Evolutionary conservation across 2,329 filamentous ascomycete species (phyloP).

Genomic region (Ascochyta fabae): DNA sequence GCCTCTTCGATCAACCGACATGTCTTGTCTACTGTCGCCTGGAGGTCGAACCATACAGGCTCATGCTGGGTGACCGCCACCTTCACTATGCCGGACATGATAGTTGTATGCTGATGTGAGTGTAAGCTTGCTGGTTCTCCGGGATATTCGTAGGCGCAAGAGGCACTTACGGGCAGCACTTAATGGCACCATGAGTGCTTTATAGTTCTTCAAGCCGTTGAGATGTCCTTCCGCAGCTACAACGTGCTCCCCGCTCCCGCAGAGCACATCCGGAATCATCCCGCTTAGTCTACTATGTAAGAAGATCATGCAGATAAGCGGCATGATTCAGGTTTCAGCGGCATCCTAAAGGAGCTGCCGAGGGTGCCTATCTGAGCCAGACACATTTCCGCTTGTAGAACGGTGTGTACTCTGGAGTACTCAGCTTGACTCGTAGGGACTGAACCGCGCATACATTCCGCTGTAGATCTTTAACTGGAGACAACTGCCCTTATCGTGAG

Average conservation of each 20-base stretch:
- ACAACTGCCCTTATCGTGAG: not conserved
- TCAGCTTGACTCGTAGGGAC: not conserved
- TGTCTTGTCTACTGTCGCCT: slow-evolving; percentile 62
- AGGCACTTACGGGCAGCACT: not conserved
- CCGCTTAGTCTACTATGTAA: not conserved
- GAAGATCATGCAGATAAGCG: not conserved
- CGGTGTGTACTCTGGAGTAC: not conserved
- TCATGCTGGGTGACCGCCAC: slow-evolving; percentile 65
- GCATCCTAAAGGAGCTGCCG: not conserved
- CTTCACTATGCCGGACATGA: slow-evolving; percentile 13
- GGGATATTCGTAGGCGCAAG: too few relatives aligned
- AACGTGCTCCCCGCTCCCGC: not conserved
- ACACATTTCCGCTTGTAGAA: not conserved
- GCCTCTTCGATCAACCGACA: slow-evolving; percentile 64
- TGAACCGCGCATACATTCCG: slow-evolving; percentile 4
- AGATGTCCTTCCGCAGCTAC: not conserved
- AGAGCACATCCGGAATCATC: not conserved
- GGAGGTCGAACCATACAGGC: slow-evolving; percentile 66
- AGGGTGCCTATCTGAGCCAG: not conserved
- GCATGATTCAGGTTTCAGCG: not conserved
- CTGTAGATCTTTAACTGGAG: not conserved
- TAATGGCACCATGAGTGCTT: not conserved
- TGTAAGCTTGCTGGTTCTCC: too few relatives aligned
- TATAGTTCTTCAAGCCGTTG: not conserved
- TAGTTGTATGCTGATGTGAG: not conserved